These are phyloP conservation scores for Astragalus glycyphyllos DNA, from an alignment of 306 rosid genomes.

Conservation along the genomic window DNA sequence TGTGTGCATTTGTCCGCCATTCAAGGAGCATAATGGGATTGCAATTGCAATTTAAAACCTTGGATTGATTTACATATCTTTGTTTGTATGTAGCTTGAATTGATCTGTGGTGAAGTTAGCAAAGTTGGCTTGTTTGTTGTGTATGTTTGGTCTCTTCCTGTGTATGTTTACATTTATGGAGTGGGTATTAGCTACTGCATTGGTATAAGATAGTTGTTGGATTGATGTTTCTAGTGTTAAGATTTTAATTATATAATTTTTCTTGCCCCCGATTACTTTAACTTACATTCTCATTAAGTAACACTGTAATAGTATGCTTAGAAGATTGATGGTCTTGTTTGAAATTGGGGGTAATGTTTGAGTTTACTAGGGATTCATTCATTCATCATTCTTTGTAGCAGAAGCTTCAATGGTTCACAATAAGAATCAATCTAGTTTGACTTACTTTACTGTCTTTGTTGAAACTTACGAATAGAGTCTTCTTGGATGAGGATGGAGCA, in stretches of 20 bases:
- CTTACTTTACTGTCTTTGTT: conserved; percentile 1
- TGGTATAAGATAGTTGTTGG: background rate
- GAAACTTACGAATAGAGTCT: background rate
- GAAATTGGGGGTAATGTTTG: conserved; percentile 29
- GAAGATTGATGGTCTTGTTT: conserved; percentile 29
- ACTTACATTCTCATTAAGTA: background rate
- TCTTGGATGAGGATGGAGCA: conserved; percentile 7
- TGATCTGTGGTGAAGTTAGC: background rate
- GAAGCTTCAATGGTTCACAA: conserved; percentile 8
- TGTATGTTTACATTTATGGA: too few relatives aligned
- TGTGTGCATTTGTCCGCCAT: background rate
- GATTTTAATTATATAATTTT: background rate
- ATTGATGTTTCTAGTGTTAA: conserved; percentile 10
- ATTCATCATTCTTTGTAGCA: background rate
- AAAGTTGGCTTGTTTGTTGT: background rate
- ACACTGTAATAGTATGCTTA: background rate
- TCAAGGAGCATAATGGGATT: background rate
- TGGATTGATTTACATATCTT: background rate
- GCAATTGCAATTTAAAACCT: background rate
- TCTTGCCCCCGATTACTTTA: background rate
- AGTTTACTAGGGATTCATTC: conserved; percentile 1
- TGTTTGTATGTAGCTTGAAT: conserved; percentile 20
- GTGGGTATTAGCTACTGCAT: background rate
- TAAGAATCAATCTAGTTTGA: background rate
- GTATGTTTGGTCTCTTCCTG: background rate